Evolutionary conservation across 1,139 yeast genomes (phyloP).

Genomic region (Scheffersomyces quercinus): DNA sequence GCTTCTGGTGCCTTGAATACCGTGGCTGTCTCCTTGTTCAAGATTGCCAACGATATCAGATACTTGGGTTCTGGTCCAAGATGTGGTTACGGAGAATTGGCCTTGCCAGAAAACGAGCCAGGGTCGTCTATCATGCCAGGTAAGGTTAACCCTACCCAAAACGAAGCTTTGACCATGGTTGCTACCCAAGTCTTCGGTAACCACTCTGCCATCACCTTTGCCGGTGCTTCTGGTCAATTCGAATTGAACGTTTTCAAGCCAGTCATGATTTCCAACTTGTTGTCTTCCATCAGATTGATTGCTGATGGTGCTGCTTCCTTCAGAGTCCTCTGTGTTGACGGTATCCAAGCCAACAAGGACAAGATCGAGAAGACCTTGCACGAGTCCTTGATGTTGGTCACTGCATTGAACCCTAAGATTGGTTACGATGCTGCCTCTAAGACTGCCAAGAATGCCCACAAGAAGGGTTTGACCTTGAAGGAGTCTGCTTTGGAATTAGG

Average conservation of each 20-base stretch:
- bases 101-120: slow-evolving; percentile 97
- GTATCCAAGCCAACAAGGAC: slow-evolving; percentile 84
- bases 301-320: slow-evolving; percentile 90
- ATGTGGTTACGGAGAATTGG: slow-evolving; percentile 96
- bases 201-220: slow-evolving; percentile 90
- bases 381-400: slow-evolving; percentile 96
- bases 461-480: slow-evolving; percentile 94
- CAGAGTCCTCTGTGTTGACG: slow-evolving; percentile 93
- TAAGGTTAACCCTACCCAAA: slow-evolving; percentile 98
- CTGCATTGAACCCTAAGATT: slow-evolving; percentile 97
- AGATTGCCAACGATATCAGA: slow-evolving; percentile 96
- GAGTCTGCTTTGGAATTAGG: slow-evolving; percentile 91
- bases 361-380: slow-evolving; percentile 84
- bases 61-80: slow-evolving; percentile 99
- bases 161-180: slow-evolving; percentile 98
- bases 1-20: slow-evolving; percentile 97
- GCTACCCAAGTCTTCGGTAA: slow-evolving; percentile 98
- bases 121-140: slow-evolving; percentile 99
- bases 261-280: slow-evolving; percentile 85
- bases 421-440: slow-evolving; percentile 97
- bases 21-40: slow-evolving; percentile 87
- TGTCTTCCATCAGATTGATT: slow-evolving; percentile 81
- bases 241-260: slow-evolving; percentile 98
- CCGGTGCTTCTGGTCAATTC: slow-evolving; percentile 98
- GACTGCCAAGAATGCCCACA: slow-evolving; percentile 98